Evolutionary conservation across 1,139 yeast species (phyloP), one percentile per base, ranked within the genome.

Genomic region (Chernovozyma sophiae-reginae): DNA sequence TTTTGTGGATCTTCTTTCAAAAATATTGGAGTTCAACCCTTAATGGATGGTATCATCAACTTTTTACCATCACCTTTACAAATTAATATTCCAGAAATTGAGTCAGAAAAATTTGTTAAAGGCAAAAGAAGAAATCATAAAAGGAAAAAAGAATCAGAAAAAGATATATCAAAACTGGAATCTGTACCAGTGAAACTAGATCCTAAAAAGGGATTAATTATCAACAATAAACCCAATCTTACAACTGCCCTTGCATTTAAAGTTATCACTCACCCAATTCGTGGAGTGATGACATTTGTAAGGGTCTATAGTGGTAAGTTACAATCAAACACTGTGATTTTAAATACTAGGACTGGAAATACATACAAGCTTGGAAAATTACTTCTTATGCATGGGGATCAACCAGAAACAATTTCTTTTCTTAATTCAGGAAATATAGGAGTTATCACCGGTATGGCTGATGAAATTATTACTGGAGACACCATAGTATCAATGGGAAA

Each of bases 11-110:
- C 97, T 1, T 85, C 97, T 36, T 92, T 92, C 61, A 77, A 73
- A 44, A 92, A 92, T 53, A 84, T 92, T 36, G 98, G 98, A 12
- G 95, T 92, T 2, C 98, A 92, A 54, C 97, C 97, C 0, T 64
- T 94, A 38, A 64, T 92, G 62, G 98, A 92, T 56, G 90, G 95
- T 0, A 71, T 90, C 13, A 71, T 79, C 1, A 73, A 75, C 37
- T 92, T 74, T 50, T 65, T 94, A 25, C 98, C 99, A 0, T 77
- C 92, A 1, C 97, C 98, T 1, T 46, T 73, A 3, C 90, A 89
- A 44, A 68, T 74, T 0, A 56, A 58, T 0, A 48, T 74, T 2
- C 95, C 95, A 0, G 78, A 75, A 32, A 69, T 82, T 3, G 60
- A 57, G 6, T 51, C 65, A 1, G 49, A 57, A 3, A 46, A 50